Conservation (phyloP, 257 asterid species). For the Thymus mandschuricus region DNA sequence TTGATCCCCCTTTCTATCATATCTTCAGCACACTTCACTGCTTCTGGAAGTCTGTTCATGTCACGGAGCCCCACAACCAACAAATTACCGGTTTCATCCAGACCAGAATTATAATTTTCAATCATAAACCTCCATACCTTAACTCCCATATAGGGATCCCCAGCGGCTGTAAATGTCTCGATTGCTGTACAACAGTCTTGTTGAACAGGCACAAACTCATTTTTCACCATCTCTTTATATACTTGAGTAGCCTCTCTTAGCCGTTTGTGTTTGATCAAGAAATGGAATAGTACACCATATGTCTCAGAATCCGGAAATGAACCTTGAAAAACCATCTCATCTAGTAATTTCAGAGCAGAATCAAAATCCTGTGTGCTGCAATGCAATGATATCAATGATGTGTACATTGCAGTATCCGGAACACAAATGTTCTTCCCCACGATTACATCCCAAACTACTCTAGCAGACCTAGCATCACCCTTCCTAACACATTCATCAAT, state of each 20-base stretch:
- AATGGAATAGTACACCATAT: conserved; percentile 55
- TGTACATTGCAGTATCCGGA: conserved; percentile 51
- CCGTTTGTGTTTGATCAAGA: conserved; percentile 48
- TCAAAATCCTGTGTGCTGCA: conserved; percentile 56
- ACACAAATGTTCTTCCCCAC: conserved; percentile 46
- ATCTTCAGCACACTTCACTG: conserved; percentile 68
- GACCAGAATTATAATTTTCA: conserved; percentile 53
- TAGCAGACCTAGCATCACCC: conserved; percentile 54
- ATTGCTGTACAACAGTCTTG: conserved; percentile 55
- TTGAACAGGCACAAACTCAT: conserved; percentile 64
- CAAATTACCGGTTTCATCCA: conserved; percentile 73
- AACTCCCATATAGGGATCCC: conserved; percentile 57
- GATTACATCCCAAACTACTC: conserved; percentile 57
- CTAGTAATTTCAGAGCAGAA: conserved; percentile 50
- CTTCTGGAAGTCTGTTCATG: conserved; percentile 62
- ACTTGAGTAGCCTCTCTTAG: conserved; percentile 58
- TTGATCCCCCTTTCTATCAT: conserved; percentile 70
- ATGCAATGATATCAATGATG: conserved; percentile 54
- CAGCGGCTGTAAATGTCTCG: conserved; percentile 42
- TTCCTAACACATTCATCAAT: conserved; percentile 62
- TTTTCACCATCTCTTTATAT: conserved; percentile 75
- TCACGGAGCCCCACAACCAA: conserved; percentile 61
- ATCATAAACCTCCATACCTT: conserved; percentile 71
- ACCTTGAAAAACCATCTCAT: conserved; percentile 65
- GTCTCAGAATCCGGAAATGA: conserved; percentile 70